Percentiles rank a stretch among this genome's conserved stretches.
Conservation (phyloP, 768 basidiomycete species). For the Boletellus sp. region DNA sequence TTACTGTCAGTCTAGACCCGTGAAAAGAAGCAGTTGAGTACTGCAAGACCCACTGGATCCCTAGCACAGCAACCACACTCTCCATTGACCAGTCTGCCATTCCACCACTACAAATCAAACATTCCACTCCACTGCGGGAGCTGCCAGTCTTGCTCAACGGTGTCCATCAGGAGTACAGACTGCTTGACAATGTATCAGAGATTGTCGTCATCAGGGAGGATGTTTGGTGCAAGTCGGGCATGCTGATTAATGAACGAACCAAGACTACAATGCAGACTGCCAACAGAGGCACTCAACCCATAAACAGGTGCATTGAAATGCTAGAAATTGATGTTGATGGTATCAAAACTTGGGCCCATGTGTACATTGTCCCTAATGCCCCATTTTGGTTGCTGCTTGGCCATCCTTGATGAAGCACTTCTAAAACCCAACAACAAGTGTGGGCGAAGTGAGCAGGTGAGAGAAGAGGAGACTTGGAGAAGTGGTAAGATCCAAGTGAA, state of each 20-base stretch:
- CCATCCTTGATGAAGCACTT: too few relatives aligned
- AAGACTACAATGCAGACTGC: constrained; percentile 24
- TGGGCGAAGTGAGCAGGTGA: too few relatives aligned
- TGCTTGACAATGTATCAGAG: constrained; percentile 17
- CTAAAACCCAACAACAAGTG: too few relatives aligned
- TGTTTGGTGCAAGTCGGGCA: constrained; percentile 9
- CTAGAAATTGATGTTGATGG: constrained; percentile 13
- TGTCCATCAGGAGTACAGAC: neutral
- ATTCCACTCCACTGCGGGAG: neutral
- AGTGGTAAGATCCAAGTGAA: too few relatives aligned
- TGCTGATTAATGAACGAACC: constrained; percentile 11
- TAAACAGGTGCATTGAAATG: constrained; percentile 5
- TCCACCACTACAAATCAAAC: constrained; percentile 3
- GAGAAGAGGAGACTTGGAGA: too few relatives aligned
- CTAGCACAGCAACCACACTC: too few relatives aligned
- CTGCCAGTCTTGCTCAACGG: neutral
- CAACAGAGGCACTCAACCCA: constrained; percentile 11
- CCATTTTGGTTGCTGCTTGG: constrained; percentile 20
- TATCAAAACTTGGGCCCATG: constrained; percentile 21
- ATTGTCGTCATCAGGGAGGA: constrained; percentile 24
- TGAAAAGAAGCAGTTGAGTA: too few relatives aligned
- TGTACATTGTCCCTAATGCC: constrained; percentile 16
- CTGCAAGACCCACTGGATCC: too few relatives aligned
- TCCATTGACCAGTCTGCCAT: too few relatives aligned
- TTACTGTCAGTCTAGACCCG: too few relatives aligned